phyloP scores from a whole-genome alignment of 2,329 filamentous ascomycete genomes.

The Aspergillus ochraceus region DNA sequence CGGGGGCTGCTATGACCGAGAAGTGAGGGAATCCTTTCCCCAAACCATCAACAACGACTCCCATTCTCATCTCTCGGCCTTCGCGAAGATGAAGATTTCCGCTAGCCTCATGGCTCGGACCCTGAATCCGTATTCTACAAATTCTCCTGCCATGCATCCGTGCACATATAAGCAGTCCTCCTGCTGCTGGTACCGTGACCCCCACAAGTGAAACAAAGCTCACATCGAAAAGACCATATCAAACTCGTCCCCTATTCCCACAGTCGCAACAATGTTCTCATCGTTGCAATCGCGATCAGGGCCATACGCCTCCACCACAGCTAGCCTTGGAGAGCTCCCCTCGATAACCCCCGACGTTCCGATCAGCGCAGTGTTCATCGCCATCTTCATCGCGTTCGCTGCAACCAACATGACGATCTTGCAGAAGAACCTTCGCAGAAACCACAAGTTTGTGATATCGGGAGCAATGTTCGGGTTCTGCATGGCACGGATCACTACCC shows the following conservation, averaged over 20 bases:
- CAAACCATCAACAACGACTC: neutral
- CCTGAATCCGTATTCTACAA: neutral
- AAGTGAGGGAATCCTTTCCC: constrained; percentile 7
- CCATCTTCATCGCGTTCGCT: constrained; percentile 45
- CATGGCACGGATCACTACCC: constrained; percentile 49
- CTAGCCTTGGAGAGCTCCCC: constrained; percentile 50
- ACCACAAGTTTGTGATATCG: constrained; percentile 53
- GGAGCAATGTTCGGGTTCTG: constrained; percentile 51
- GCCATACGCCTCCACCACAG: constrained; percentile 18
- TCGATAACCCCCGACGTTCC: constrained; percentile 61
- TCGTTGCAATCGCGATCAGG: neutral
- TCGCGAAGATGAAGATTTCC: neutral
- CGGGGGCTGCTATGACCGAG: neutral
- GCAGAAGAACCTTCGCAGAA: constrained; percentile 40
- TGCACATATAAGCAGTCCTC: neutral
- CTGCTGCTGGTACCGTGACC: neutral
- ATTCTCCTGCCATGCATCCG: neutral
- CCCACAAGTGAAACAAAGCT: neutral
- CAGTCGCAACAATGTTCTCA: neutral
- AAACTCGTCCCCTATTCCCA: neutral
- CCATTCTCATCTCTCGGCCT: neutral
- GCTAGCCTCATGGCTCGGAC: neutral
- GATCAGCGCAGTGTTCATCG: constrained; percentile 63
- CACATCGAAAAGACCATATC: neutral
- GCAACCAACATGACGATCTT: constrained; percentile 48